Conservation (phyloP, 2,329 filamentous ascomycete genomes). For the Colletotrichum navitas region DNA sequence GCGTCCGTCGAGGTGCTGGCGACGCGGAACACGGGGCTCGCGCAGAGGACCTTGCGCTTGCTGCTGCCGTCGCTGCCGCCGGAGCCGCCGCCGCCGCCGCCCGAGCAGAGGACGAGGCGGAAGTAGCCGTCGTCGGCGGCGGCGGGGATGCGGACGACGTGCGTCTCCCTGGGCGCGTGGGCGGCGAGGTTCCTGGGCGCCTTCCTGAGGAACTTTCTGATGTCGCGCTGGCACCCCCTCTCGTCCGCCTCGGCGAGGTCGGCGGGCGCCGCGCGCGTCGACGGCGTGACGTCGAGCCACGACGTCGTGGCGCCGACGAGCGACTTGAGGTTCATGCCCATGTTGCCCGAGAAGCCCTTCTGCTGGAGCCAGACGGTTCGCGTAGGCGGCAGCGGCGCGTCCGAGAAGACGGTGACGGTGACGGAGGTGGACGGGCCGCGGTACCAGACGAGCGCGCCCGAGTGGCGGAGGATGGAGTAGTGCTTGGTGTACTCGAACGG, state of each 20-base stretch:
- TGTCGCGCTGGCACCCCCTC: slow-evolving; percentile 76
- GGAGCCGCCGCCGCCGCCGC: slow-evolving; percentile 46
- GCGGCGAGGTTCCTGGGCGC: slow-evolving; percentile 58
- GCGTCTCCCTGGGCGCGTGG: slow-evolving; percentile 72
- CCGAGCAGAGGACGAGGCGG: slow-evolving; percentile 72
- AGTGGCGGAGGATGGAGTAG: slow-evolving; percentile 76
- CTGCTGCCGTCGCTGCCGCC: slow-evolving; percentile 49
- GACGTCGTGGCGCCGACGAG: slow-evolving; percentile 68
- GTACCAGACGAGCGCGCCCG: slow-evolving; percentile 73
- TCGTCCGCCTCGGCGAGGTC: slow-evolving; percentile 70
- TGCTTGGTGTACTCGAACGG: slow-evolving; percentile 75
- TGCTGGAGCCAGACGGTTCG: slow-evolving; percentile 76
- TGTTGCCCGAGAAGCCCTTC: slow-evolving; percentile 76
- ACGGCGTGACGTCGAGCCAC: slow-evolving; percentile 79
- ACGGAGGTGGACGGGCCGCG: slow-evolving; percentile 74
- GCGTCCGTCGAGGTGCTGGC: slow-evolving; percentile 73
- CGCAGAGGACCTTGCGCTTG: slow-evolving; percentile 71
- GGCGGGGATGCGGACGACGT: slow-evolving; percentile 73
- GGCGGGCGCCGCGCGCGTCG: slow-evolving; percentile 57
- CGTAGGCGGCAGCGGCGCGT: slow-evolving; percentile 66
- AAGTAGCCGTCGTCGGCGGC: slow-evolving; percentile 76
- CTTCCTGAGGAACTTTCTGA: slow-evolving; percentile 72
- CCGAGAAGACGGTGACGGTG: slow-evolving; percentile 73
- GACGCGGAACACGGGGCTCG: slow-evolving; percentile 77
- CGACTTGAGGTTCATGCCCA: slow-evolving; percentile 75